A percentile compares a stretch with the other conserved stretches of the same genome.
Evolutionary conservation across 2,329 filamentous ascomycete genomes (phyloP).

Genomic region (Fusarium poae): DNA sequence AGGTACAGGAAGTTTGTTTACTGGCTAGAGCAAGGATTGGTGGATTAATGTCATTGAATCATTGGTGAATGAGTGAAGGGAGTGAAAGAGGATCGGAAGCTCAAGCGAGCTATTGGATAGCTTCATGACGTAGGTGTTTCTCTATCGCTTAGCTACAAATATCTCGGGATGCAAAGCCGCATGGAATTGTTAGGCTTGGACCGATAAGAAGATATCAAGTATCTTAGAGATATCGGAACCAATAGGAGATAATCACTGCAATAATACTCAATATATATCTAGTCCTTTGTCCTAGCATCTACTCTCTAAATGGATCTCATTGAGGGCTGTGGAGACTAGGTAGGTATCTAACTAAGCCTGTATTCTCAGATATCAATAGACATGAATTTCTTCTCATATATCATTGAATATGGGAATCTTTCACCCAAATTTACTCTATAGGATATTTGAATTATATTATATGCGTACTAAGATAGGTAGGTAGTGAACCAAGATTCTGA

Average conservation of each 20-base stretch:
- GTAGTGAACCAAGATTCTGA: background rate
- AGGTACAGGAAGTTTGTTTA: conserved; percentile 6
- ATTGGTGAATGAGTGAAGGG: background rate
- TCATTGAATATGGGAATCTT: background rate
- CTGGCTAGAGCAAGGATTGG: conserved; percentile 1
- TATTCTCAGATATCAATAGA: background rate
- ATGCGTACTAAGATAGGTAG: background rate
- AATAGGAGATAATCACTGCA: too few relatives aligned
- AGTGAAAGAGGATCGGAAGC: background rate
- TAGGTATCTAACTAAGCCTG: background rate
- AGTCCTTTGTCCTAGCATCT: background rate
- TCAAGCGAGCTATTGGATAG: conserved; percentile 8
- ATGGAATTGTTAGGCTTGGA: background rate
- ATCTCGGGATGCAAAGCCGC: background rate
- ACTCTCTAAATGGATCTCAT: background rate
- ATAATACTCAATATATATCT: background rate
- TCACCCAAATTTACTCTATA: background rate
- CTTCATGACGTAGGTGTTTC: conserved; percentile 30
- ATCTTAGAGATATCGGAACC: background rate
- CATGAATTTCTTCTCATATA: background rate
- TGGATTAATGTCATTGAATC: conserved; percentile 7
- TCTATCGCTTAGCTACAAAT: background rate
- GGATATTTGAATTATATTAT: background rate
- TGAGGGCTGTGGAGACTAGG: too few relatives aligned
- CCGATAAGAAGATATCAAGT: background rate